Conservation (phyloP, 2,329 filamentous ascomycete genomes). For the Colletotrichum echinochloae region DNA sequence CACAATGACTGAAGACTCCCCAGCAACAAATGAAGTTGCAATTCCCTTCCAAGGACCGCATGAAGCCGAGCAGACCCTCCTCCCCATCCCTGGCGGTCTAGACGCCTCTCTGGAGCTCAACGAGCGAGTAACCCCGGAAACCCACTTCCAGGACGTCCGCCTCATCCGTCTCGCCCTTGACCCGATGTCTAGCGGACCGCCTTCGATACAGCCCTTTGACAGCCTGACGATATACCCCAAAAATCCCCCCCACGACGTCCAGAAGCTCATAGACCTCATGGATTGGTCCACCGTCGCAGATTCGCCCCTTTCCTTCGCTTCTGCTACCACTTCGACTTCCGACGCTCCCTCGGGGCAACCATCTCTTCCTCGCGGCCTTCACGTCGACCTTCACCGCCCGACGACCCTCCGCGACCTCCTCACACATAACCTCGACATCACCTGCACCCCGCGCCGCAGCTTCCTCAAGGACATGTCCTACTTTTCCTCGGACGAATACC, state of each 20-base stretch:
- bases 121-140: constrained; percentile 75
- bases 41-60: not conserved
- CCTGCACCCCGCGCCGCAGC: constrained; percentile 85
- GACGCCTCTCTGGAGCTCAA: constrained; percentile 74
- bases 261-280: constrained; percentile 82
- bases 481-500: constrained; percentile 77
- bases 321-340: not conserved
- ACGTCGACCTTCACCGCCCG: constrained; percentile 50
- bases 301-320: constrained; percentile 59
- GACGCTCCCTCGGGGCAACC: constrained; percentile 21
- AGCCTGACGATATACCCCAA: constrained; percentile 86
- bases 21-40: not conserved
- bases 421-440: constrained; percentile 87
- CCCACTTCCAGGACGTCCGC: constrained; percentile 95
- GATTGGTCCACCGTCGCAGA: constrained; percentile 82
- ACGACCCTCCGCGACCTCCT: constrained; percentile 81
- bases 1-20: constrained; percentile 2
- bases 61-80: constrained; percentile 45
- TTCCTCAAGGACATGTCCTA: constrained; percentile 86
- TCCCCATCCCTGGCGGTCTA: constrained; percentile 70
- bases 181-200: constrained; percentile 42
- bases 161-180: constrained; percentile 56
- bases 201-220: constrained; percentile 75
- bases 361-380: constrained; percentile 48
- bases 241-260: constrained; percentile 86